phyloP scores from a whole-genome alignment of 2,329 filamentous ascomycete species.

The Orbilia brochopaga region DNA sequence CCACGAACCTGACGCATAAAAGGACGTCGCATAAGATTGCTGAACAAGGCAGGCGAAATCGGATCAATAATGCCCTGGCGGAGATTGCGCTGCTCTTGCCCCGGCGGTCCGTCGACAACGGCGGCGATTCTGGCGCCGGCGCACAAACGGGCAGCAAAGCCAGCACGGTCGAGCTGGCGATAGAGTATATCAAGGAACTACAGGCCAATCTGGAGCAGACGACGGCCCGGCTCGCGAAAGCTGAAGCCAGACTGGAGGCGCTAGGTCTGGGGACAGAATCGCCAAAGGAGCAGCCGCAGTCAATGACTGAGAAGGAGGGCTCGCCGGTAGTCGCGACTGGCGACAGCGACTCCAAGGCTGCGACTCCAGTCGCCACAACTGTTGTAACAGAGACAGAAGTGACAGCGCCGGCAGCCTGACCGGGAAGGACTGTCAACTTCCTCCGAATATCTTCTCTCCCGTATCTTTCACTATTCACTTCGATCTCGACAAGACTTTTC shows the following conservation, averaged over 20 bases:
- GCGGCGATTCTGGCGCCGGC: conserved; percentile 10
- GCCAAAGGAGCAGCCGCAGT: conserved; percentile 8
- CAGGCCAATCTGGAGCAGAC: conserved; percentile 74
- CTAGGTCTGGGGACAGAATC: conserved; percentile 33
- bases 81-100: conserved; percentile 91
- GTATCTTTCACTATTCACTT: background rate
- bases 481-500: background rate
- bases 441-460: background rate
- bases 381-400: background rate
- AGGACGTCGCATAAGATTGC: conserved; percentile 97
- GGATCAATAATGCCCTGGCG: conserved; percentile 91
- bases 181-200: conserved; percentile 88
- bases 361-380: background rate
- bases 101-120: conserved; percentile 57
- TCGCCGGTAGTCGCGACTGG: too few relatives aligned
- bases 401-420: background rate
- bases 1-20: conserved; percentile 93
- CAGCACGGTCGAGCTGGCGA: conserved; percentile 95
- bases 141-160: conserved; percentile 71
- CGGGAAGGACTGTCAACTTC: background rate
- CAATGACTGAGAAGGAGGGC: conserved; percentile 19
- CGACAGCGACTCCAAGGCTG: conserved; percentile 13
- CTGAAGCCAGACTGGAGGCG: conserved; percentile 60
- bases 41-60: conserved; percentile 91
- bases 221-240: conserved; percentile 68